Evolutionary conservation across 2,329 filamentous ascomycete genomes (phyloP), one percentile per base, ranked within the genome.

Genomic region (Fusarium sp.): DNA sequence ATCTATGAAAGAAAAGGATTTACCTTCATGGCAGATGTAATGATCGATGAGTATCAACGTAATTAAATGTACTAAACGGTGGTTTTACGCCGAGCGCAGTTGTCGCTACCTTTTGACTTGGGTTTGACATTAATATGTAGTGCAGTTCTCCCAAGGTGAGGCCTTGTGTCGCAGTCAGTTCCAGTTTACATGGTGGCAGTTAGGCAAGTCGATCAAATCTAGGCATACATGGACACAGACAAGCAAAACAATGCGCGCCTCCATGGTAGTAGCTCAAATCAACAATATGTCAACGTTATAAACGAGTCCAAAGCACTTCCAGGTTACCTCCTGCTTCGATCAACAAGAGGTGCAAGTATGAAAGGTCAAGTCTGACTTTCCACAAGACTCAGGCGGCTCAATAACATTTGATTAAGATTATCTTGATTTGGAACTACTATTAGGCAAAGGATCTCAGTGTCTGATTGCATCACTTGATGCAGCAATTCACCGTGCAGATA

Each of bases 391-490:
- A n/a, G 4, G 27, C 27, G 7, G 18, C 13, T 32, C 50, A n/a
- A 32, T 32, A 6, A 6, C 50, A 54, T 54, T 54, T 32, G 5
- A 54, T 54, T 20, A 54, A 25, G 20, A 54, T 54, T 54, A 54
- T 54, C 27, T 54, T 32, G 18, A 54, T 32, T 34, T 20, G 50
- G 50, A 54, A 32, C 27, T 34, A 54, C 50, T 32, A 32, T 54
- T 54, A 30, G 50, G 50, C 50, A 54, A n/a, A 14, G 27, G 50
- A 54, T 20, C 27, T 14, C 27, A 7, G 18, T 11, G 27, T 54
- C 50, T n/a, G 18, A 25, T 45, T 10, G 34, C 71, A 71, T 74
- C 71, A 32, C 71, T 73, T 35, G 67, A 73, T 73, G 71, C 71
- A 59, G 48, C 25, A 54, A 62, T 34, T 32, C n/a, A 39, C 34